Base-by-base conservation (phyloP, 257 asterid species). In the Gentiana macrophylla region DNA sequence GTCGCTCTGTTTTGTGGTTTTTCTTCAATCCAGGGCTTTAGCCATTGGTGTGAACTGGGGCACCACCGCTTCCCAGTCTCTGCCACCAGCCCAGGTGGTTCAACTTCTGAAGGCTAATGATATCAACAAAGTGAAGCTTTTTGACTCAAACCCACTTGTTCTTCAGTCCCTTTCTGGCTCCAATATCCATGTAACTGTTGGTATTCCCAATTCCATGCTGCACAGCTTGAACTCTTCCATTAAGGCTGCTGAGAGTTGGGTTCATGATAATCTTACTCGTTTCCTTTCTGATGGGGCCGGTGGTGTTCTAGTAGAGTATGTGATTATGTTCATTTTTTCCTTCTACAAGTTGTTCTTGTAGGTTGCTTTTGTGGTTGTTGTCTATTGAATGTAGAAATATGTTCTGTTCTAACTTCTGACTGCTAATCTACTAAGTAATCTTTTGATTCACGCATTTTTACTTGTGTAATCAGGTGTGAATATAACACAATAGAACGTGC, bases 1-100 rank as follows among this genome's bases (percentile, higher is more conserved):
- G 5, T 11, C 50, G 12, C 51, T 46, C 49, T 52, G 37, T 32
- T 55, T 52, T n/a, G 49, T 71, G 24, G 35, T 49, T 10, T 56
- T 52, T 10, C 44, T 53, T 49, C 6, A 60, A 1, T 32, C 72
- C 35, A 64, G 58, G 32, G 78, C 61, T 10, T 65, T 65, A 35
- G 82, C 73, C 55, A 37, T 81, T 3, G 97, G 95, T 55, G 87
- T 89, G 57, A 89, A 79, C 81, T 89, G 97, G 97, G 97, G 94
- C 60, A 82, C 75, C 70, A 68, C 80, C 37, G 83, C 94, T 67
- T 81, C 94, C 11, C 87, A 83, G 70, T 87, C 92, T 52, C 75
- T 89, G 65, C 89, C 81, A 71, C 89, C 95, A 63, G 68, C 64
- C 33, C 80, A 74, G 72, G 94, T 83, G 67, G 88, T 80, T 73